A percentile compares a stretch with the other conserved stretches of the same genome.
phyloP scores from a whole-genome alignment of 2,329 filamentous ascomycete species.

The Nannizziopsis arthrosporioides region DNA sequence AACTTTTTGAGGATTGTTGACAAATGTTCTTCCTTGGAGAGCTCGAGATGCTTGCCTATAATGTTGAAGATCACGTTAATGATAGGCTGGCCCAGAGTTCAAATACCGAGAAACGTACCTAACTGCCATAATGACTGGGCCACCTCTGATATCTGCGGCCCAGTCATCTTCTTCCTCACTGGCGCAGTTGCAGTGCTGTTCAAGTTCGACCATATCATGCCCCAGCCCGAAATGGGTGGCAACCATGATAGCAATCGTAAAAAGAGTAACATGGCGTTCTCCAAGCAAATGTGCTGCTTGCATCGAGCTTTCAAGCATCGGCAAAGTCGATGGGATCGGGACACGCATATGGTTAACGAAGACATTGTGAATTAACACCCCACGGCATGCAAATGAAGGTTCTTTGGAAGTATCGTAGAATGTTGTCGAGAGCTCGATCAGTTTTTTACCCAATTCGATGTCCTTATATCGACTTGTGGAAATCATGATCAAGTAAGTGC shows the following conservation, averaged over 20 bases:
- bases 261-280: conserved; percentile 46
- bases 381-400: conserved; percentile 44
- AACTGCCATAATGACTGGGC: conserved; percentile 44
- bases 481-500: conserved; percentile 47
- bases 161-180: conserved; percentile 48
- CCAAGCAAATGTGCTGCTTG: conserved; percentile 47
- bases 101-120: conserved; percentile 24
- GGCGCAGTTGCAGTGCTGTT: conserved; percentile 45
- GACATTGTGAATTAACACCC: conserved; percentile 45
- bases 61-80: not conserved
- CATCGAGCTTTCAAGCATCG: conserved; percentile 43
- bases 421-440: conserved; percentile 43
- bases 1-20: conserved; percentile 36
- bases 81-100: not conserved
- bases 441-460: conserved; percentile 42
- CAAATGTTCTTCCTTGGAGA: conserved; percentile 50
- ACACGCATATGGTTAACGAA: conserved; percentile 51
- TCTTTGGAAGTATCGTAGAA: conserved; percentile 44
- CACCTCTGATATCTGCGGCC: conserved; percentile 47
- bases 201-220: conserved; percentile 47
- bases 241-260: conserved; percentile 49
- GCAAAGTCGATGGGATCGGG: conserved; percentile 42
- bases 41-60: conserved; percentile 44
- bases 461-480: conserved; percentile 48
- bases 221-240: conserved; percentile 46